Base-by-base conservation (phyloP, 1,139 yeast species). In the Candida tetrigidarum region DNA sequence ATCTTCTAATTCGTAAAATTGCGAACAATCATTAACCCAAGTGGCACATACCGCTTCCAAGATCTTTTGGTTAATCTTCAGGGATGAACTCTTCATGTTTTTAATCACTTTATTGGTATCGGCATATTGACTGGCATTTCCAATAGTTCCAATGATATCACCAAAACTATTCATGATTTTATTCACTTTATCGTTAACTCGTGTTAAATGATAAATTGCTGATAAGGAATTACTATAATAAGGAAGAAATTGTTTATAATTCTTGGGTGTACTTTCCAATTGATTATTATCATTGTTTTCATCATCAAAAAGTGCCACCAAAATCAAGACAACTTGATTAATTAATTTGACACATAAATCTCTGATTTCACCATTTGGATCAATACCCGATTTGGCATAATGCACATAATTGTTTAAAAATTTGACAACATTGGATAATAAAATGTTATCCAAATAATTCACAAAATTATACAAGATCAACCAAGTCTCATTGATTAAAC, bases 11-110 rank as follows among this genome's bases (percentile, higher is more conserved):
- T 72, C 78, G 53, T 69, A 73, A 39, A 74, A 69, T 51, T 74
- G 80, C 2, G 75, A 60, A 51, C 78, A 74, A 52, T 74, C 80
- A 51, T 74, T 74, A 2, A 74, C 72, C 79, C 79, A 74, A 1
- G 71, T 73, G 4, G 79, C 63, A 53, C 79, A 74, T 2, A 69
- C 53, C 0, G 77, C 78, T 53, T 74, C 79, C 44, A 74, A 53
- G 3, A 73, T 63, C 43, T 66, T 67, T 50, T 72, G 78, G 47
- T 69, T 71, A 11, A 71, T 65, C 19, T 64, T 56, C 9, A 55
- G 33, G 3, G 75, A 65, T 3, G 71, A 59, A 25, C 54, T 62
- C 45, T 77, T 56, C 44, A 74, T 61, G 37, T 55, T 56, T 48
- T 73, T 72, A 42, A 74, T 58, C 30, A 64, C 52, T 45, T 67